phyloP scores from a whole-genome alignment of 2,329 filamentous ascomycete species.

The Rhinocladiella similis region DNA sequence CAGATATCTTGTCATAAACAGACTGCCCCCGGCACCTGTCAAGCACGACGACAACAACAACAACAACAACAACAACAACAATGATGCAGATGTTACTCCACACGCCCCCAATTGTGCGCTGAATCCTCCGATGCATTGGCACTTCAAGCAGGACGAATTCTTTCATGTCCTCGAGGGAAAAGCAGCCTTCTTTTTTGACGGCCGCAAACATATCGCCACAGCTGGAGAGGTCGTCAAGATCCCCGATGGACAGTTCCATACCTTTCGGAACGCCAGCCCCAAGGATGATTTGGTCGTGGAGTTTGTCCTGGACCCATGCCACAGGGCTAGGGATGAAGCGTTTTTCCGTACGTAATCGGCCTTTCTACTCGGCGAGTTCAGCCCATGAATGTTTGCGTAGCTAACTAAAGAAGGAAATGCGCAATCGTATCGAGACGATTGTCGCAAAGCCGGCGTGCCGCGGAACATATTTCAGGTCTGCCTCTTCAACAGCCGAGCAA shows the following conservation, averaged over 20 bases:
- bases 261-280: slow-evolving; percentile 11
- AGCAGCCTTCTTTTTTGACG: slow-evolving; percentile 9
- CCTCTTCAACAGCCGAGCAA: slow-evolving; percentile 10
- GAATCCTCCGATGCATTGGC: slow-evolving; percentile 13
- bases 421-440: slow-evolving; percentile 14
- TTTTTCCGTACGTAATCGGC: not conserved
- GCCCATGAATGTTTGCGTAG: not conserved
- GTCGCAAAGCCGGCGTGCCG: slow-evolving; percentile 3
- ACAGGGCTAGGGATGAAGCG: slow-evolving; percentile 1
- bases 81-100: not conserved
- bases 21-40: slow-evolving; percentile 5
- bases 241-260: slow-evolving; percentile 6
- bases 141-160: slow-evolving; percentile 13
- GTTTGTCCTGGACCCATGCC: slow-evolving; percentile 4
- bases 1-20: slow-evolving; percentile 7
- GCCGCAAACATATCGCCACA: slow-evolving; percentile 1
- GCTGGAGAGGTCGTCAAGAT: slow-evolving; percentile 5
- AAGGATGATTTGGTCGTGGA: slow-evolving; percentile 6
- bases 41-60: not conserved
- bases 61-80: not conserved
- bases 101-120: slow-evolving; percentile 9
- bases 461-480: slow-evolving; percentile 8
- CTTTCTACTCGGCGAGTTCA: not conserved
- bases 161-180: slow-evolving; percentile 12
- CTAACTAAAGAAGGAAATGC: slow-evolving; percentile 4